phyloP scores from a whole-genome alignment of 1,284 basidiomycete species.

The Agaricales sp. region DNA sequence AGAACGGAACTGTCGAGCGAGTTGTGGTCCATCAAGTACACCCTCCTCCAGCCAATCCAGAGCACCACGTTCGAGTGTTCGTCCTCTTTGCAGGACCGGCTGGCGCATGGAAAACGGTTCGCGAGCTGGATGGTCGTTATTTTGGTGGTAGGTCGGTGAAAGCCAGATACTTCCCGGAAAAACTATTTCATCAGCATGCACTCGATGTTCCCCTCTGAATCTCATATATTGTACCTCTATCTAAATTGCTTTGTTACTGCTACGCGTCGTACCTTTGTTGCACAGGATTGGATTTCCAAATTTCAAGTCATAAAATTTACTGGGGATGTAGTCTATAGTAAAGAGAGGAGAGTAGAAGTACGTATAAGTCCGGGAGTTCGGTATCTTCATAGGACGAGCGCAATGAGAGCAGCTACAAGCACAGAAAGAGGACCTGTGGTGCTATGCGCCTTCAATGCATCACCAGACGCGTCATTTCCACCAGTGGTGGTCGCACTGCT shows the following conservation, averaged over 20 bases:
- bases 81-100: constrained; percentile 81
- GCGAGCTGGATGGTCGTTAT: constrained; percentile 83
- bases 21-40: constrained; percentile 76
- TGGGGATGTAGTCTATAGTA: no score
- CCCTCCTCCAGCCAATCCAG: constrained; percentile 46
- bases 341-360: no score
- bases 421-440: background rate
- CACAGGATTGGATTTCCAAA: no score
- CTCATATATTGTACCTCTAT: constrained; percentile 7
- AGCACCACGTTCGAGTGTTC: constrained; percentile 75
- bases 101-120: constrained; percentile 90
- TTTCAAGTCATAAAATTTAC: no score
- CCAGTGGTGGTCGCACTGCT: background rate
- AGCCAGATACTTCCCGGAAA: constrained; percentile 77
- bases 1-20: constrained; percentile 84
- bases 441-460: background rate
- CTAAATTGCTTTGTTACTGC: background rate
- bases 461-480: background rate
- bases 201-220: constrained; percentile 31
- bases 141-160: constrained; percentile 82
- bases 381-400: no score
- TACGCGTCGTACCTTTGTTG: background rate
- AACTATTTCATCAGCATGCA: constrained; percentile 37
- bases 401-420: background rate
- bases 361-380: no score